phyloP scores from a whole-genome alignment of 2,329 filamentous ascomycete genomes.

The Cytospora chrysosperma region DNA sequence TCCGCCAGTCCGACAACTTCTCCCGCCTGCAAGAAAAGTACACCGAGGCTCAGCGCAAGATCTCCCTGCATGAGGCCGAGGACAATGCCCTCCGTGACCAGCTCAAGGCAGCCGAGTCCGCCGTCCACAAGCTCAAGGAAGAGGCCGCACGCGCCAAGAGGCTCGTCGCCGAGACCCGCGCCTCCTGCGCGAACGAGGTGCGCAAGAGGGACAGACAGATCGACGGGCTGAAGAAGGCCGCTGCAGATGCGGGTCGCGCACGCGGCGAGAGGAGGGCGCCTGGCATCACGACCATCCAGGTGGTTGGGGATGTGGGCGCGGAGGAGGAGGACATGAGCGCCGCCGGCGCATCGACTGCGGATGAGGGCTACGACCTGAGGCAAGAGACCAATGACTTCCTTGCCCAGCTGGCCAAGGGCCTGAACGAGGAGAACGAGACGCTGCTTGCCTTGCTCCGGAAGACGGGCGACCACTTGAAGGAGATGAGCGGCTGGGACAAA shows the following conservation, averaged over 20 bases:
- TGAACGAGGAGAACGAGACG: constrained; percentile 91
- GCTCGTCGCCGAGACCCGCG: constrained; percentile 77
- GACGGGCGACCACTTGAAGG: constrained; percentile 69
- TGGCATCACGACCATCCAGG: constrained; percentile 55
- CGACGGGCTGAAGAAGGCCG: constrained; percentile 82
- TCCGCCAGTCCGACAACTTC: constrained; percentile 70
- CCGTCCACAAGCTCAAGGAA: constrained; percentile 75
- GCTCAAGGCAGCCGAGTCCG: constrained; percentile 70
- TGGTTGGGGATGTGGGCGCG: constrained; percentile 53
- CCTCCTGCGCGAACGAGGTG: constrained; percentile 86
- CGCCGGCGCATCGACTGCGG: constrained; percentile 34
- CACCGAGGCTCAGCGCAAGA: constrained; percentile 53
- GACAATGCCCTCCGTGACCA: constrained; percentile 69
- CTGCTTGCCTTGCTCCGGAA: constrained; percentile 70
- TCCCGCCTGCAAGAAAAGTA: constrained; percentile 55
- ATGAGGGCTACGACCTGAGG: constrained; percentile 67
- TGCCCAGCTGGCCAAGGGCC: constrained; percentile 74
- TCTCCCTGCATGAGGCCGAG: constrained; percentile 64
- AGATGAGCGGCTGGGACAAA: constrained; percentile 61
- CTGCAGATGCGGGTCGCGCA: constrained; percentile 67
- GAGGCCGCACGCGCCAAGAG: constrained; percentile 78
- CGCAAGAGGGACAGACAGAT: constrained; percentile 88
- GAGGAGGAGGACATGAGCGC: constrained; percentile 45
- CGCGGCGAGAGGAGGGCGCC: constrained; percentile 56
- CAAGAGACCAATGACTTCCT: constrained; percentile 91